phyloP scores from a whole-genome alignment of 129 eudicot species.

The Helichrysum umbraculigerum region DNA sequence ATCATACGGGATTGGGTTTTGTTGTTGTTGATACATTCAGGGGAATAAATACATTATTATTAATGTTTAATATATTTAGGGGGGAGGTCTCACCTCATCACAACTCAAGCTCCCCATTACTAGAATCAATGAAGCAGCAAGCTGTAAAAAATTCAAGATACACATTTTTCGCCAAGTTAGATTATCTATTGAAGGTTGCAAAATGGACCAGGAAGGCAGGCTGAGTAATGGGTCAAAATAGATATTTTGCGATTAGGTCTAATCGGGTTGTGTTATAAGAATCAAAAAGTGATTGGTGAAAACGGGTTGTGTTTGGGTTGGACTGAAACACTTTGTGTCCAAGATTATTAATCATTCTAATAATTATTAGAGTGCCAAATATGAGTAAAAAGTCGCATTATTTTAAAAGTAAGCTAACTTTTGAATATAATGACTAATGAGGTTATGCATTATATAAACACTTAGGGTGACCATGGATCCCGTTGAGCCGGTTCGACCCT shows the following conservation, averaged over 20 bases:
- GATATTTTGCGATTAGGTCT: not conserved
- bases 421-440: not conserved
- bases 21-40: not conserved
- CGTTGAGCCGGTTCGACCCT: not conserved
- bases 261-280: not conserved
- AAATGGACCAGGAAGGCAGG: not conserved
- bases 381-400: not conserved
- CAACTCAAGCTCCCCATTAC: constrained; percentile 47
- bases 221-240: not conserved
- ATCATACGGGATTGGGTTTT: too few relatives aligned
- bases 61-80: not conserved
- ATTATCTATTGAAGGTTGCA: not conserved
- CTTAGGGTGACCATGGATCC: not conserved
- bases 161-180: not conserved
- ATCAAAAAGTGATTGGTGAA: not conserved
- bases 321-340: not conserved
- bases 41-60: not conserved
- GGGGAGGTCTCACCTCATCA: constrained; percentile 55
- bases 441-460: not conserved
- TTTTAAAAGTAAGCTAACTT: not conserved
- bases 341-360: not conserved
- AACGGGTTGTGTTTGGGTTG: not conserved
- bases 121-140: constrained; percentile 52
- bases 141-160: constrained; percentile 50
- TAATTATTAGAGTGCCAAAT: not conserved